Evolutionary conservation across 257 asterid species (phyloP).

Genomic region (Solanum lycopersicoides): DNA sequence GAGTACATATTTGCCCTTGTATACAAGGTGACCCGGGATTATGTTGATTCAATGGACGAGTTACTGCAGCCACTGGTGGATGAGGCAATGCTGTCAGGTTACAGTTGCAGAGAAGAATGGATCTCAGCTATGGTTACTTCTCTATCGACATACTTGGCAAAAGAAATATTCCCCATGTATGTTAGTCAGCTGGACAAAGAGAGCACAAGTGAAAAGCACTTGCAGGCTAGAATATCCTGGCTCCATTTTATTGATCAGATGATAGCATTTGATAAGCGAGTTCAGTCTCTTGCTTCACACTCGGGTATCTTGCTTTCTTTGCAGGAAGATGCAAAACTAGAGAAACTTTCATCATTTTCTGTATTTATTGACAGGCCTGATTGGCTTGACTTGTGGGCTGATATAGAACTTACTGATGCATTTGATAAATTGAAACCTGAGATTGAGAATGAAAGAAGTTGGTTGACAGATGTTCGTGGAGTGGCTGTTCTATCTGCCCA

Average conservation of each 20-base stretch:
- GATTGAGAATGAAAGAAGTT: conserved; percentile 57
- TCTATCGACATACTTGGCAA: conserved; percentile 65
- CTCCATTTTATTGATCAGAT: conserved; percentile 77
- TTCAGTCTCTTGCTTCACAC: conserved; percentile 52
- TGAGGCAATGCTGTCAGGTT: conserved; percentile 87
- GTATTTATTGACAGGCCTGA: conserved; percentile 93
- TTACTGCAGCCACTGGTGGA: conserved; percentile 88
- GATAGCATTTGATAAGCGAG: conserved; percentile 73
- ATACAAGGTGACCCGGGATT: conserved; percentile 77
- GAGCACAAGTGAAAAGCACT: conserved; percentile 22
- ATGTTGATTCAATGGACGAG: conserved; percentile 93
- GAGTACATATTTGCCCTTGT: conserved; percentile 86
- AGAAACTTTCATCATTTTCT: conserved; percentile 57
- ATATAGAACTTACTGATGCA: conserved; percentile 60
- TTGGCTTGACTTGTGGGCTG: conserved; percentile 93
- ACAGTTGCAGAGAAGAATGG: conserved; percentile 99
- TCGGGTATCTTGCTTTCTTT: conserved; percentile 57
- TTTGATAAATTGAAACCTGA: conserved; percentile 51
- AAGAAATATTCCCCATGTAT: conserved; percentile 62
- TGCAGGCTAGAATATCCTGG: conserved; percentile 67
- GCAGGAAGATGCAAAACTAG: conserved; percentile 54
- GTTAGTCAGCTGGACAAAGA: conserved; percentile 53
- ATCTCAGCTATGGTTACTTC: conserved; percentile 80
- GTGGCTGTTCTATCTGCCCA: conserved; percentile 34
- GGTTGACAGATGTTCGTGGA: conserved; percentile 37